A percentile compares a stretch with the other conserved stretches of the same genome.
These are phyloP conservation scores for Chaetoscypha palmicola DNA, from an alignment of 2,329 filamentous ascomycete species.

Conservation along the genomic window DNA sequence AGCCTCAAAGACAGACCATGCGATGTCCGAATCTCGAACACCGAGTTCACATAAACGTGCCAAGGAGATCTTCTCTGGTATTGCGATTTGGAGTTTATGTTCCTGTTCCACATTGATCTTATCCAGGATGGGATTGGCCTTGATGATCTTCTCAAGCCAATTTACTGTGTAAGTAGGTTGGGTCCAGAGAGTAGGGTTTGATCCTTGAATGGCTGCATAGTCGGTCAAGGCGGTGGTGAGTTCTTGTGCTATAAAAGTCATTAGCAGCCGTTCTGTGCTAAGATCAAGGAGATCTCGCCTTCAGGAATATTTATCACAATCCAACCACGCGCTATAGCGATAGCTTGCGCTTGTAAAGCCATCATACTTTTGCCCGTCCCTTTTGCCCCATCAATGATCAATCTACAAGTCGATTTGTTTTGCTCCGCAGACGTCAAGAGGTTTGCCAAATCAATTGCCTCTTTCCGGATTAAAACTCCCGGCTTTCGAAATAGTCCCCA, in stretches of 20 bases:
- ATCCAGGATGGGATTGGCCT: conserved; percentile 57
- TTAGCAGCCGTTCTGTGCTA: conserved; percentile 10
- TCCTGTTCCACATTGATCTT: conserved; percentile 41
- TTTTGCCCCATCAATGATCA: conserved; percentile 66
- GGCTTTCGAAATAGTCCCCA: conserved; percentile 84
- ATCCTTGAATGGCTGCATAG: conserved; percentile 63
- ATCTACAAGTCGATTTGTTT: conserved; percentile 50
- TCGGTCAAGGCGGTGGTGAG: conserved; percentile 73
- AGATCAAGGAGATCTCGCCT: conserved; percentile 45
- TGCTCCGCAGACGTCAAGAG: conserved; percentile 49
- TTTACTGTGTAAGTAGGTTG: conserved; percentile 73
- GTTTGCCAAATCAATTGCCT: conserved; percentile 66
- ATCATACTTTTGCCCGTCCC: conserved; percentile 82
- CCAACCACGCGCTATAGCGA: conserved; percentile 78
- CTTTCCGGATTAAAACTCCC: conserved; percentile 67
- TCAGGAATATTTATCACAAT: conserved; percentile 85
- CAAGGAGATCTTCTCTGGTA: conserved; percentile 54
- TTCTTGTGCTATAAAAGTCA: conserved; percentile 57
- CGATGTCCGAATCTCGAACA: conserved; percentile 65
- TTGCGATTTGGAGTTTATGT: conserved; percentile 52
- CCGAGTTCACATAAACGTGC: conserved; percentile 61
- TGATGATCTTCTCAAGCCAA: conserved; percentile 64
- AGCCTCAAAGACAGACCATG: conserved; percentile 74
- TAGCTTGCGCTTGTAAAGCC: conserved; percentile 73
- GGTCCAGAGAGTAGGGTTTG: conserved; percentile 55